These are phyloP conservation scores for Fomitopsis pinicola DNA, from an alignment of 1,284 basidiomycete genomes.

Conservation along the genomic window DNA sequence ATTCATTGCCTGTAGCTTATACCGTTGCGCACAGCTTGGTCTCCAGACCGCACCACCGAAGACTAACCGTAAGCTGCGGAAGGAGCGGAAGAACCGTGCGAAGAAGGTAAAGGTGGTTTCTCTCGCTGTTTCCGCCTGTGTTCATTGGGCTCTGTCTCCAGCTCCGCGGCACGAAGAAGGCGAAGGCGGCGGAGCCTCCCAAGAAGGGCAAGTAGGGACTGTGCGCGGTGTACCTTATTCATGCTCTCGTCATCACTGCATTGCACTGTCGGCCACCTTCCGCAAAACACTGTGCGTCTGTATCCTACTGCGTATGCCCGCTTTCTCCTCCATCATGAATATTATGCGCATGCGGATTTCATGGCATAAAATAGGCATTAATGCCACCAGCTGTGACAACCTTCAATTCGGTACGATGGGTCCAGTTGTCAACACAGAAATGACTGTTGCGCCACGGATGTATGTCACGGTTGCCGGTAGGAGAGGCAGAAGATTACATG, in stretches of 20 bases:
- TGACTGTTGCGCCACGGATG: not conserved
- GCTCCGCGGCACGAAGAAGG: constrained; percentile 91
- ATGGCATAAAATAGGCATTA: not conserved
- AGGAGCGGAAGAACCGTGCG: constrained; percentile 99
- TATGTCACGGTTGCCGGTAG: not conserved
- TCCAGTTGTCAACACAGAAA: not conserved
- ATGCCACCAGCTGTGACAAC: not conserved
- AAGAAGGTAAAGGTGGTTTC: constrained; percentile 73
- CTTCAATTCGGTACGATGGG: not conserved
- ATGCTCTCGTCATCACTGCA: constrained; percentile 24
- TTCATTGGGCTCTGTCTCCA: constrained; percentile 26
- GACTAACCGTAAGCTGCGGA: constrained; percentile 95
- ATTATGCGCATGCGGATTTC: constrained; percentile 38
- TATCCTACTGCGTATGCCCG: constrained; percentile 39
- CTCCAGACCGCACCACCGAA: constrained; percentile 84
- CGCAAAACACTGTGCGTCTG: constrained; percentile 32
- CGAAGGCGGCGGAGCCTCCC: constrained; percentile 84
- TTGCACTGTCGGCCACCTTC: constrained; percentile 33
- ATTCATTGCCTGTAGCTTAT: not conserved
- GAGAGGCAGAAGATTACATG: constrained; percentile 14
- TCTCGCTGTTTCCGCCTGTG: not conserved
- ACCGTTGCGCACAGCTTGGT: constrained; percentile 58
- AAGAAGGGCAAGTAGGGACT: constrained; percentile 81
- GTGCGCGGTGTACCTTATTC: constrained; percentile 21
- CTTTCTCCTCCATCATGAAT: constrained; percentile 35